Evolutionary conservation across 2,329 filamentous ascomycete genomes (phyloP).

Genomic region (Cladorrhinum sp.): DNA sequence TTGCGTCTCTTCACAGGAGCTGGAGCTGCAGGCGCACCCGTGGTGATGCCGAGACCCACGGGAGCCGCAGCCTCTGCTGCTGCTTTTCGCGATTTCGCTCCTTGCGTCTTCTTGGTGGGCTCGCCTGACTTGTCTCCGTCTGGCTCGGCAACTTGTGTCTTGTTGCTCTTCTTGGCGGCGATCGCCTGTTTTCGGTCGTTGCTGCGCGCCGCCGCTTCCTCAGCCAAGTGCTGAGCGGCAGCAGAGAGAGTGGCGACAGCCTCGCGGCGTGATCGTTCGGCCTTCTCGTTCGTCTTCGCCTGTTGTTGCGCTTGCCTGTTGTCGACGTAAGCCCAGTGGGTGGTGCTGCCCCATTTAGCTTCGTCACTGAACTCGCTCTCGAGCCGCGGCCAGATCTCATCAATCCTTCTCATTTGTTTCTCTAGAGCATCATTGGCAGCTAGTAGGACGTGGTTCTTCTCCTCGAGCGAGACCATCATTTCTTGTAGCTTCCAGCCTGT

Average conservation of each 20-base stretch:
- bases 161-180: slow-evolving; percentile 70
- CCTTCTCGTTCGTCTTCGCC: slow-evolving; percentile 55
- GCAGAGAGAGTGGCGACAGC: slow-evolving; percentile 75
- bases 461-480: slow-evolving; percentile 86
- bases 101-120: slow-evolving; percentile 59
- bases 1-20: slow-evolving; percentile 73
- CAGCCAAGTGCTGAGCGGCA: slow-evolving; percentile 72
- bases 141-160: slow-evolving; percentile 69
- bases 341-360: slow-evolving; percentile 84
- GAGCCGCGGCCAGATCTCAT: slow-evolving; percentile 82
- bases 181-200: slow-evolving; percentile 82
- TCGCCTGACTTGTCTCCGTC: slow-evolving; percentile 49
- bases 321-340: slow-evolving; percentile 93
- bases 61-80: slow-evolving; percentile 35
- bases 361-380: slow-evolving; percentile 91
- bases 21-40: slow-evolving; percentile 44
- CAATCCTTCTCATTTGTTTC: slow-evolving; percentile 78
- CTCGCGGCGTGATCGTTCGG: slow-evolving; percentile 74
- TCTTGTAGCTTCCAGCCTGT: slow-evolving; percentile 76
- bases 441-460: slow-evolving; percentile 95
- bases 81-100: slow-evolving; percentile 61
- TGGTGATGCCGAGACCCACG: slow-evolving; percentile 65
- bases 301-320: slow-evolving; percentile 55
- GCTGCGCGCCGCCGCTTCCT: slow-evolving; percentile 79
- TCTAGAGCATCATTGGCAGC: slow-evolving; percentile 88